Evolutionary conservation across 83 land plant species (phyloP), one percentile per base, ranked within the genome.

Genomic region (Picea abies): DNA sequence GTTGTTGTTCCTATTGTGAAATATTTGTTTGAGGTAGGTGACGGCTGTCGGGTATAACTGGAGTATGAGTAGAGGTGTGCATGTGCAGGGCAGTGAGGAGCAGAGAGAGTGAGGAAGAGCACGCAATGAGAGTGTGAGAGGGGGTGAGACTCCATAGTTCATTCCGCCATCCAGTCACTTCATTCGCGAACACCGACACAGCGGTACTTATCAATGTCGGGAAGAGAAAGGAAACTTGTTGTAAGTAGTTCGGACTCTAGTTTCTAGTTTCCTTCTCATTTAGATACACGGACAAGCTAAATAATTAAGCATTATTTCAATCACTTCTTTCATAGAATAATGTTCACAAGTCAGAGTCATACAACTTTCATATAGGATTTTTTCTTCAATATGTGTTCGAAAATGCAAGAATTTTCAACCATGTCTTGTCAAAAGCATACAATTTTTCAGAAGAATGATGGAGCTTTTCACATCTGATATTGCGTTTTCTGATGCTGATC

Each of bases 11-110:
- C 52, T 49, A 10, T 49, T 49, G 52, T 49, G 52, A 71, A 72
- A 72, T 72, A 41, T 73, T 73, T 73, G 77, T 41, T 73, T 39
- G 77, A 39, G 56, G 77, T 73, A 73, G 56, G 77, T 56, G 47
- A 20, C 44, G 77, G 56, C 3, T 20, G 77, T 19, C n/a, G 77
- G 77, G 77, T 73, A 49, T 22, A 44, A 73, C 6, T 73, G 77
- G 52, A 73, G 77, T 73, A 73, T 73, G 77, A 73, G 77, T 23
- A 73, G 77, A 73, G 77, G 77, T 73, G 77, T 73, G 56, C 23
- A 73, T 73, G 77, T 73, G 77, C 77, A 73, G 77, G 77, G 77
- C 77, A 39, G 77, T 73, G 52, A 73, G 77, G 77, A 73, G 77
- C 77, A 41, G 77, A 73, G 77, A 44, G 77, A 41, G 77, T 73